phyloP scores from a whole-genome alignment of 108 stramenopile genomes.

The Nitzschia sp. region DNA sequence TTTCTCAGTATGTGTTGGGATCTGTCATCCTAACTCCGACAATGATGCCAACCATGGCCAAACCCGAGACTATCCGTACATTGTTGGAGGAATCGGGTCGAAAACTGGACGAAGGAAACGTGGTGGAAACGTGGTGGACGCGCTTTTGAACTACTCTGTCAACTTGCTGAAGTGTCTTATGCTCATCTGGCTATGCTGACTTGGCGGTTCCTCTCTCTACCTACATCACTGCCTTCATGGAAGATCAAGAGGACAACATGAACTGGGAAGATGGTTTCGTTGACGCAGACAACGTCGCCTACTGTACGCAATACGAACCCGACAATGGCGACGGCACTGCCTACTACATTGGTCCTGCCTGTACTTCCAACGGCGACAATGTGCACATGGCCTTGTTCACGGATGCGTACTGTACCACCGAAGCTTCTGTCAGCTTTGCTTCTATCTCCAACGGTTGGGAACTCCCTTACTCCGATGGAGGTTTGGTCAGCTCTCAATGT shows the following conservation, averaged over 20 bases:
- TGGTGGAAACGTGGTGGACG: slow-evolving; percentile 8
- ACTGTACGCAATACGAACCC: slow-evolving; percentile 35
- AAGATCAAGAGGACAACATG: slow-evolving; percentile 45
- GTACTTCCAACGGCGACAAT: slow-evolving; percentile 30
- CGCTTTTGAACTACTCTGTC: not conserved
- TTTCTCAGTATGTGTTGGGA: no score
- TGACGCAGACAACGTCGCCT: slow-evolving; percentile 27
- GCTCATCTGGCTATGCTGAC: slow-evolving; percentile 34
- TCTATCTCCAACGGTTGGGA: slow-evolving; percentile 38
- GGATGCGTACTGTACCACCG: slow-evolving; percentile 32
- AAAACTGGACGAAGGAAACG: not conserved
- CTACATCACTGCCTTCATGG: slow-evolving; percentile 33
- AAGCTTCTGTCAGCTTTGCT: slow-evolving; percentile 19
- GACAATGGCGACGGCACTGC: slow-evolving; percentile 19
- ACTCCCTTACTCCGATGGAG: slow-evolving; percentile 40
- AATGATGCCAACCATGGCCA: slow-evolving; percentile 3
- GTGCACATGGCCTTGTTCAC: slow-evolving; percentile 31
- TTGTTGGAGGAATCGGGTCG: not conserved
- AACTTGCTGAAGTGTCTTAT: slow-evolving; percentile 17
- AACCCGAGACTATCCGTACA: not conserved
- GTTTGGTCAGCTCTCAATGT: slow-evolving; percentile 39
- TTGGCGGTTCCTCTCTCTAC: slow-evolving; percentile 34
- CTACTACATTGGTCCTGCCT: slow-evolving; percentile 46
- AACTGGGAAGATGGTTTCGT: slow-evolving; percentile 37
- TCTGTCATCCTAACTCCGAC: not conserved